Percentiles rank a stretch among this genome's conserved stretches.
Conservation (phyloP, 306 rosid species). For the Ammopiptanthus mongolicus region DNA sequence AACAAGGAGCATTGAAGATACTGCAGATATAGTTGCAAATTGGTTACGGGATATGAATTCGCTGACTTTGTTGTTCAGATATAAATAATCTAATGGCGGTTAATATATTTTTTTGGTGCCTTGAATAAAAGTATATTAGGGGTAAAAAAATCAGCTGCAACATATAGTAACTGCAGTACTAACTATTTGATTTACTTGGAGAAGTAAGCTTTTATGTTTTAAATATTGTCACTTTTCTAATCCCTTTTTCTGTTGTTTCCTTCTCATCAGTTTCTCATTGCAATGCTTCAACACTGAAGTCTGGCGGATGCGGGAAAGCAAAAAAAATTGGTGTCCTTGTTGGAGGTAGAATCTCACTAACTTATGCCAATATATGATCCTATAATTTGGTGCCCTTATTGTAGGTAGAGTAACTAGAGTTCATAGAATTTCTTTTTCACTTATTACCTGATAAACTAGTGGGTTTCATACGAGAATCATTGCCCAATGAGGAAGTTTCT, state of each 20-base stretch:
- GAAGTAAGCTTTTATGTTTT: not conserved
- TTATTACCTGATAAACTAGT: not conserved
- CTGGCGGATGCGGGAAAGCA: slow-evolving; percentile 42
- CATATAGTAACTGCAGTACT: not conserved
- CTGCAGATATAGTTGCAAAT: slow-evolving; percentile 2
- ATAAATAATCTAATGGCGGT: not conserved
- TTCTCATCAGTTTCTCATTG: slow-evolving; percentile 41
- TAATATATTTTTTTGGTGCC: slow-evolving; percentile 1
- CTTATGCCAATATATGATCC: slow-evolving; percentile 14
- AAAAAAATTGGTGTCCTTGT: slow-evolving; percentile 43
- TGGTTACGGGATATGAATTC: not conserved
- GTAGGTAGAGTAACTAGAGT: not conserved
- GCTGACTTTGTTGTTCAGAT: slow-evolving; percentile 3
- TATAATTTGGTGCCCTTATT: too few species aligned
- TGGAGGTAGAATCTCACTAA: slow-evolving; percentile 49
- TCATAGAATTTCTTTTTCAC: not conserved
- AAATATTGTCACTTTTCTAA: slow-evolving; percentile 25
- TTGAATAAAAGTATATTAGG: not conserved
- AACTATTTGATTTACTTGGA: slow-evolving; percentile 5
- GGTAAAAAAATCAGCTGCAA: not conserved
- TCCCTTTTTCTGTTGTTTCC: not conserved
- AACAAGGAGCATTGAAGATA: slow-evolving; percentile 7
- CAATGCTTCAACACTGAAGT: slow-evolving; percentile 27
- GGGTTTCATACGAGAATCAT: not conserved
- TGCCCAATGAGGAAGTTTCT: not conserved